Evolutionary conservation across 116 monocot genomes (phyloP).

Genomic region (Trichopus zeylanicus): DNA sequence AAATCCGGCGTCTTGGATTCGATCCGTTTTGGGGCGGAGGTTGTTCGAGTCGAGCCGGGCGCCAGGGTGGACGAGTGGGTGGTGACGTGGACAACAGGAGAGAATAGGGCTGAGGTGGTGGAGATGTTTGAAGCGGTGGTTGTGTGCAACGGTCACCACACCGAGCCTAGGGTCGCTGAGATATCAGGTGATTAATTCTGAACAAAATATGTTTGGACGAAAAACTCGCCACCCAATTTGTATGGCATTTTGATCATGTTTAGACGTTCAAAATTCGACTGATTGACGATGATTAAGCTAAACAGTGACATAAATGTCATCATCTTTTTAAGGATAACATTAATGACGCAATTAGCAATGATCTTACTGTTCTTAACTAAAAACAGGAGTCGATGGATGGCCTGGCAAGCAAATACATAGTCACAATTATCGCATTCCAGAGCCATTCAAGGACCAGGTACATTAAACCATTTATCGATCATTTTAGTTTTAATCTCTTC

Average conservation of each 20-base stretch:
- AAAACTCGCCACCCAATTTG: no score
- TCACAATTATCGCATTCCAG: conserved; percentile 32
- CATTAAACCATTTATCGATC: not conserved
- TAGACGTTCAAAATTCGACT: not conserved
- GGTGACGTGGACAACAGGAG: conserved; percentile 7
- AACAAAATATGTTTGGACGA: not conserved
- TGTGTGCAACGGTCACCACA: conserved; percentile 23
- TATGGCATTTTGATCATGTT: not conserved
- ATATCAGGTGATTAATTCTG: conserved; percentile 16
- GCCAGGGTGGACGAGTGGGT: conserved; percentile 14
- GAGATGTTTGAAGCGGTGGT: conserved; percentile 38
- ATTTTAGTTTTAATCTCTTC: not conserved
- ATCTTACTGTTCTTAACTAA: not conserved
- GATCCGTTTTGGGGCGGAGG: conserved; percentile 20
- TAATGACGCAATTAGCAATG: not conserved
- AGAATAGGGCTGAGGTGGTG: conserved; percentile 1
- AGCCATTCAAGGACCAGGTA: conserved; percentile 26
- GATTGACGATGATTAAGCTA: no score
- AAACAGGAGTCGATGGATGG: conserved; percentile 27
- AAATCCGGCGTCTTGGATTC: conserved; percentile 10
- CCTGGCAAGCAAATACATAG: conserved; percentile 29
- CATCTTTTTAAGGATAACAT: not conserved
- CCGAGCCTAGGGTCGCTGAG: conserved; percentile 17
- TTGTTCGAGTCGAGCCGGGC: conserved; percentile 3
- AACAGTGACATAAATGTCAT: not conserved